Percentiles rank a stretch among this genome's conserved stretches.
phyloP scores from a whole-genome alignment of 148 eudicot species.

The Chenopodium suecicum region DNA sequence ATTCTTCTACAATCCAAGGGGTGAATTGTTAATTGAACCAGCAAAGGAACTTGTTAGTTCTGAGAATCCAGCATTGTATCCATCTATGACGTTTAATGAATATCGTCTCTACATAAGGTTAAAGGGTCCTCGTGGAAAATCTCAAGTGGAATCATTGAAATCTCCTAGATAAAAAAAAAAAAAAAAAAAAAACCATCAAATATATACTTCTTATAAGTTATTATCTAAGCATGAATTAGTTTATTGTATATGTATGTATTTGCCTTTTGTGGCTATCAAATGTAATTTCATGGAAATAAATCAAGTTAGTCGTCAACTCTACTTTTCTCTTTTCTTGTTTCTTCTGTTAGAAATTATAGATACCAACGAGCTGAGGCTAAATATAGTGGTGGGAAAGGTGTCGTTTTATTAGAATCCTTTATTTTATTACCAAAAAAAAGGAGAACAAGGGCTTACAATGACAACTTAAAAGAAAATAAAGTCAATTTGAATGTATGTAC shows the following conservation, averaged over 20 bases:
- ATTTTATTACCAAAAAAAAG: too few species aligned
- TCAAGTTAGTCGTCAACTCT: background rate
- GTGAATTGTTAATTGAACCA: slow-evolving; percentile 61
- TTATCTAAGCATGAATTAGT: background rate
- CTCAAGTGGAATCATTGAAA: slow-evolving; percentile 65
- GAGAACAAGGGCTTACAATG: too few species aligned
- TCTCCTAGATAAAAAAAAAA: slow-evolving; percentile 35
- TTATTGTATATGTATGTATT: slow-evolving; percentile 4
- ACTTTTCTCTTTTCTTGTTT: background rate
- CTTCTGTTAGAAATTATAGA: too few species aligned
- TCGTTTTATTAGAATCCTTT: too few species aligned
- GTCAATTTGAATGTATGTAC: too few species aligned
- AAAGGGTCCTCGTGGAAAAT: slow-evolving; percentile 77
- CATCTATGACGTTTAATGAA: slow-evolving; percentile 68
- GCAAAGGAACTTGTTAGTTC: slow-evolving; percentile 49
- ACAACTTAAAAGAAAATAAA: too few species aligned
- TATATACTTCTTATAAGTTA: background rate
- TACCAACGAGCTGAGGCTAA: too few species aligned
- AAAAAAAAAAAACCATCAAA: too few species aligned
- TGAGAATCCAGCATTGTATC: slow-evolving; percentile 56
- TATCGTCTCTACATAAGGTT: slow-evolving; percentile 68
- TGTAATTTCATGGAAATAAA: background rate
- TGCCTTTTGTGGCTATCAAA: background rate
- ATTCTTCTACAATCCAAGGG: slow-evolving; percentile 76
- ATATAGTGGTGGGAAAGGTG: too few species aligned